Percentiles rank a stretch among this genome's conserved stretches.
phyloP scores from a whole-genome alignment of 2,329 filamentous ascomycete genomes.

The Ophiocordyceps australis region DNA sequence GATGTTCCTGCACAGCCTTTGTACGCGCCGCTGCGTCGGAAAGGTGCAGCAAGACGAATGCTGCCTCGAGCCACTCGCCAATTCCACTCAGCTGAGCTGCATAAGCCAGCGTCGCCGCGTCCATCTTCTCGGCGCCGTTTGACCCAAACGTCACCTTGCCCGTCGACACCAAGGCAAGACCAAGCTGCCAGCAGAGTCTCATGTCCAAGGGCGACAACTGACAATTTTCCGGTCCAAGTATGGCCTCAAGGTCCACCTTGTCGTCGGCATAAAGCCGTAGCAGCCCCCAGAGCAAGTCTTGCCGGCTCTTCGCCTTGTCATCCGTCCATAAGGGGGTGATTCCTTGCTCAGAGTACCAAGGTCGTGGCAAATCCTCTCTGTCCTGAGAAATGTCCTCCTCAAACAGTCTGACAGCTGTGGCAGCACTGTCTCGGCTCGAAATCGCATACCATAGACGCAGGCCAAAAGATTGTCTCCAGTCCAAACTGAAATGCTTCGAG shows the following conservation, averaged over 20 bases:
- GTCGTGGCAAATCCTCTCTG: constrained; percentile 52
- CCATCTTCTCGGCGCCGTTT: constrained; percentile 39
- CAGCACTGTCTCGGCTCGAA: constrained; percentile 47
- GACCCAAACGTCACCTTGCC: constrained; percentile 33
- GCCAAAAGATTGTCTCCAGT: constrained; percentile 89
- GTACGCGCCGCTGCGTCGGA: constrained; percentile 42
- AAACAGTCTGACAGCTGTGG: constrained; percentile 56
- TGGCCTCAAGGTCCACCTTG: constrained; percentile 41
- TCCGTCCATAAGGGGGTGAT: constrained; percentile 43
- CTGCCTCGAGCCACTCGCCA: constrained; percentile 49
- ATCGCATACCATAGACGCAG: constrained; percentile 81
- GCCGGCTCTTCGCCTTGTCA: constrained; percentile 33
- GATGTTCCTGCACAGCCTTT: constrained; percentile 51
- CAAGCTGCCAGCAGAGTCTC: constrained; percentile 71
- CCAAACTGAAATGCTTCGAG: constrained; percentile 64
- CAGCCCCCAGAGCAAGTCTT: constrained; percentile 77
- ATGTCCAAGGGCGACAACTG: constrained; percentile 58
- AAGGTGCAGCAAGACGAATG: constrained; percentile 68
- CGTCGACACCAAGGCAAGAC: constrained; percentile 40
- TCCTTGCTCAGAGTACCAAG: constrained; percentile 49
- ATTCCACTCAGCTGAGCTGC: constrained; percentile 42
- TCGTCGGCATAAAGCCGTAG: constrained; percentile 60
- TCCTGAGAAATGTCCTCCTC: constrained; percentile 53
- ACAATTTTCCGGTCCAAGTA: constrained; percentile 60
- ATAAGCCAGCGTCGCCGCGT: constrained; percentile 49